Conservation (phyloP, 495 filamentous ascomycete species). For the Neurospora sp. region DNA sequence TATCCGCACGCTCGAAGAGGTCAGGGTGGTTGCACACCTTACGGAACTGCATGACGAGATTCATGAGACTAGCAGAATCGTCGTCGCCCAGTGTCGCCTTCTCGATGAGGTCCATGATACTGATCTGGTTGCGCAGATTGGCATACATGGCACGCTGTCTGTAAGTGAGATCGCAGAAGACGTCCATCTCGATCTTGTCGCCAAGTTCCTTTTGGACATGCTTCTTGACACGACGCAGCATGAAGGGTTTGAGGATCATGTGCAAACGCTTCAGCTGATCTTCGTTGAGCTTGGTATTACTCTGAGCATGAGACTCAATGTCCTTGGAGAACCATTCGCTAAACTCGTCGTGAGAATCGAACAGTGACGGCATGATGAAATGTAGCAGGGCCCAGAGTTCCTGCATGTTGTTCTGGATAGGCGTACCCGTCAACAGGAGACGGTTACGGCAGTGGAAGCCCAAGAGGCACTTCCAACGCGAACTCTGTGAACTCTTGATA, state of each 20-base stretch:
- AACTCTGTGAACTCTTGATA: conserved; percentile 95
- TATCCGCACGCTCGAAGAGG: conserved; percentile 90
- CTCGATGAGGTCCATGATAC: conserved; percentile 96
- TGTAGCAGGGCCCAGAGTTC: conserved; percentile 95
- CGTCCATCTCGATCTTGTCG: conserved; percentile 93
- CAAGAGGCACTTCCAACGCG: conserved; percentile 89
- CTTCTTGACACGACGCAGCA: conserved; percentile 98
- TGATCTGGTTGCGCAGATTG: conserved; percentile 89
- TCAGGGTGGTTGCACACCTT: conserved; percentile 99
- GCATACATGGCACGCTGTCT: conserved; percentile 91
- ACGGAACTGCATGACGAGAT: conserved; percentile 98
- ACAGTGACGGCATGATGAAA: conserved; percentile 98
- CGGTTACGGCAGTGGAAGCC: conserved; percentile 95
- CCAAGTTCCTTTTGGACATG: conserved; percentile 97
- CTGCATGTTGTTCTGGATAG: conserved; percentile 99
- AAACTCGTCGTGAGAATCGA: conserved; percentile 98
- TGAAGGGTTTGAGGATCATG: conserved; percentile 99
- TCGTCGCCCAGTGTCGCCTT: conserved; percentile 94
- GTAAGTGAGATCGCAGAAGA: conserved; percentile 96
- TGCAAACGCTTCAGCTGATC: conserved; percentile 93
- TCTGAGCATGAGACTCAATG: conserved; percentile 96
- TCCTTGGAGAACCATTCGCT: conserved; percentile 99
- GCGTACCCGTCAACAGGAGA: conserved; percentile 88
- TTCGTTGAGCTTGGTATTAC: conserved; percentile 97
- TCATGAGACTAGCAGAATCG: conserved; percentile 94